Conservation (phyloP, 1,284 basidiomycete species). For the Coniferiporia sulphurascens region DNA sequence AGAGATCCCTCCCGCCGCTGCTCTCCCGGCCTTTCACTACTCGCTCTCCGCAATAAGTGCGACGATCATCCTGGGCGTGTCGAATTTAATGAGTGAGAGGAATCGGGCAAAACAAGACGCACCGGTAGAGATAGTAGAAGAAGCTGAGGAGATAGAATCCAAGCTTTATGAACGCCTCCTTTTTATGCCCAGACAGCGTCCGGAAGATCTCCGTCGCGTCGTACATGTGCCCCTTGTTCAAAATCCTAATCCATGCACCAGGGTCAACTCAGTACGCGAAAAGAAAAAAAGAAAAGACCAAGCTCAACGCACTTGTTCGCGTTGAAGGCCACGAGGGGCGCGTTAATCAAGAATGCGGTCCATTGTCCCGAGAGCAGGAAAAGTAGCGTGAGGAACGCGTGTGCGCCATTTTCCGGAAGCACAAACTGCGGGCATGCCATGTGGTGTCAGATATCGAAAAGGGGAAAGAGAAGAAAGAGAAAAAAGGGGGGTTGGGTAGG, state of each 20-base stretch:
- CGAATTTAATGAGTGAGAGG: conserved; percentile 10
- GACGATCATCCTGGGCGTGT: conserved; percentile 30
- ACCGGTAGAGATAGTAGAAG: conserved; percentile 97
- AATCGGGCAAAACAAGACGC: conserved; percentile 30
- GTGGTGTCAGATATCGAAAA: too few relatives aligned
- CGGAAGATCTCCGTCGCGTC: conserved; percentile 99
- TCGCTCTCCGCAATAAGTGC: conserved; percentile 33
- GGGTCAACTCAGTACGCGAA: neutral
- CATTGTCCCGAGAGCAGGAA: conserved; percentile 97
- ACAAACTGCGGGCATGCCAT: conserved; percentile 71
- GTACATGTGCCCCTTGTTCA: conserved; percentile 95
- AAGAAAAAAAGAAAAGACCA: neutral
- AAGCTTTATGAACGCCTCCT: conserved; percentile 94
- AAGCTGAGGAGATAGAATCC: conserved; percentile 93
- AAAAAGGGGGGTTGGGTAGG: too few relatives aligned
- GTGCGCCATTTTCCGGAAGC: conserved; percentile 92
- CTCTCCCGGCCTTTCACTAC: conserved; percentile 12
- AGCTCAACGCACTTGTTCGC: conserved; percentile 79
- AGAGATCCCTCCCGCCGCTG: neutral
- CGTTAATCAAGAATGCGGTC: conserved; percentile 89
- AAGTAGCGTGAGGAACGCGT: conserved; percentile 83
- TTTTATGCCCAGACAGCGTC: conserved; percentile 91
- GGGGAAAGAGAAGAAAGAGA: too few relatives aligned
- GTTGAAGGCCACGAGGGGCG: conserved; percentile 87
- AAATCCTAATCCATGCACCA: conserved; percentile 56